Evolutionary conservation across 2,329 filamentous ascomycete genomes (phyloP), one percentile per base, ranked within the genome.

Genomic region (Teratosphaeria pseudoeucalypti): DNA sequence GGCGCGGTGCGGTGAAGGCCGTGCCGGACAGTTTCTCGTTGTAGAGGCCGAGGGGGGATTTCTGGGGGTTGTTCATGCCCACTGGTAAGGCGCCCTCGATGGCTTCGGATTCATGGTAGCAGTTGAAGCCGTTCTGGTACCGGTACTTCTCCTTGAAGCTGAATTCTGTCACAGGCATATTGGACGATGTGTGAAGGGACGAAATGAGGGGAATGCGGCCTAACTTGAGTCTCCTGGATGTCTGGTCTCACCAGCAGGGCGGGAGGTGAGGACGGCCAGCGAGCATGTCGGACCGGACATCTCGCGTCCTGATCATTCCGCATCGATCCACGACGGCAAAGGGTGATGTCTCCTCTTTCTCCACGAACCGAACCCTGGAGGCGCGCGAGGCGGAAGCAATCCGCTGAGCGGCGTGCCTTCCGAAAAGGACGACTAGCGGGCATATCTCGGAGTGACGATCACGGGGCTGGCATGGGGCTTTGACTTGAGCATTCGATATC

Each of bases 61-160:
- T 90, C 72, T 95, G 90, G 0, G 90, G 90, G 2, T 88, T 90
- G 78, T 95, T 95, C 52, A 86, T 82, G 56, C 82, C 89, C 60
- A 90, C 71, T 9, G 90, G 89, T 5, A 92, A 79, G 5, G 90
- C 86, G 19, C 85, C 87, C 16, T 85, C 79, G 59, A 92, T 78
- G 53, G 89, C 89, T 78, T 94, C 89, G 52, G 87, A 84, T 87
- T 92, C 87, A 72, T 90, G 83, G 71, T 92, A 86, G 55, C 81
- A 84, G 73, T 82, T 82, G 77, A 94, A 92, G 72, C 89, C 89
- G 77, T 85, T 88, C 69, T 85, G 86, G 74, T 94, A 94, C 60
- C 78, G 79, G 78, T 94, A 94, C 65, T 83, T 85, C 71, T 88
- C 85, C 47, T 81, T 78, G 61, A 81, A 79, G 55, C 73, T 78